A percentile compares a stretch with the other conserved stretches of the same genome.
These are phyloP conservation scores for Ophiocordyceps camponoti-leonardi DNA, from an alignment of 2,329 filamentous ascomycete species.

Conservation along the genomic window DNA sequence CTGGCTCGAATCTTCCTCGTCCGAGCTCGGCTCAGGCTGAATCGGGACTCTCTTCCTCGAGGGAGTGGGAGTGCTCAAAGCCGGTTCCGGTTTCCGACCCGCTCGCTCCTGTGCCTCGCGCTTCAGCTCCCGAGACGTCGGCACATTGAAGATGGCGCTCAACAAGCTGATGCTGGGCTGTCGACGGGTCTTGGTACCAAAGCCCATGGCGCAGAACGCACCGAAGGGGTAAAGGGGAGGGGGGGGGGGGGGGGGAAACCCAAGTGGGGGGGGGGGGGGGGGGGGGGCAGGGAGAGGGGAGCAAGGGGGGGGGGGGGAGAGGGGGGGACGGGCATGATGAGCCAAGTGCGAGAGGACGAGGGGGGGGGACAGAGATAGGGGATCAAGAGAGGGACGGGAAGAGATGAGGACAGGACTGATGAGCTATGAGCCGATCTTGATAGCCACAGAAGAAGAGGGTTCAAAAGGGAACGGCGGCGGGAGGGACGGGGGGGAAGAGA, in stretches of 20 bases:
- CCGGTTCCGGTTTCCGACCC: background rate
- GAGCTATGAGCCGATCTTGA: background rate
- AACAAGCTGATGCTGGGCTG: slow-evolving; percentile 5
- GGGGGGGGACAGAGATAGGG: background rate
- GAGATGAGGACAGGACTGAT: too few relatives aligned
- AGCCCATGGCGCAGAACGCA: slow-evolving; percentile 2
- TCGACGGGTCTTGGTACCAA: slow-evolving; percentile 3
- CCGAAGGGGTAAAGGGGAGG: background rate
- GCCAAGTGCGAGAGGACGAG: background rate
- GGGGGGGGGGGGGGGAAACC: too few relatives aligned
- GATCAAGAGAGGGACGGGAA: background rate
- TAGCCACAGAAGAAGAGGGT: too few relatives aligned
- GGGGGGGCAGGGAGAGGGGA: too few relatives aligned
- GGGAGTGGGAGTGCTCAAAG: too few relatives aligned
- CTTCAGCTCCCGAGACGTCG: slow-evolving; percentile 4
- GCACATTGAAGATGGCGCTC: slow-evolving; percentile 6
- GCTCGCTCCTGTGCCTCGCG: background rate
- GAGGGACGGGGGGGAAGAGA: background rate
- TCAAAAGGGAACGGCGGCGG: background rate
- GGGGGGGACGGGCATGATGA: too few relatives aligned
- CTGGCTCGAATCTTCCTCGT: background rate
- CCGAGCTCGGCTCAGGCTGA: background rate
- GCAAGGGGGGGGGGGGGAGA: background rate
- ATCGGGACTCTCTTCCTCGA: background rate
- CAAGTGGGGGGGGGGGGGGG: background rate